Percentiles rank a stretch among this genome's conserved stretches.
These are phyloP conservation scores for Xylaria longipes DNA, from an alignment of 495 filamentous ascomycete genomes.

Conservation along the genomic window DNA sequence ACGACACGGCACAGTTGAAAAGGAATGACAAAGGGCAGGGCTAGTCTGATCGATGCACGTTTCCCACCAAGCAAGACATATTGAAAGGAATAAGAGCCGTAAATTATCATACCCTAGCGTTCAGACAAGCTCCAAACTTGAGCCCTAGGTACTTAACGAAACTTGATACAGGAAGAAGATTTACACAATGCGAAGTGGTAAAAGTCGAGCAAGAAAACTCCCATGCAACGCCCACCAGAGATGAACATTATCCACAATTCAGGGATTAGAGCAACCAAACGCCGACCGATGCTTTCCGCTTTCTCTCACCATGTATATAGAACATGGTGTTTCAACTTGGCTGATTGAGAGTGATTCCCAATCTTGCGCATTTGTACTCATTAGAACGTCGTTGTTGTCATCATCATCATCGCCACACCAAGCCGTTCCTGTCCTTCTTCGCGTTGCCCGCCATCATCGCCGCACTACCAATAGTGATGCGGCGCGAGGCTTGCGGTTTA, in stretches of 20 bases:
- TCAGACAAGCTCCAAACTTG: background rate
- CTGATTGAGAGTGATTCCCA: background rate
- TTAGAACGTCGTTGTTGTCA: background rate
- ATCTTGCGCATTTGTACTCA: background rate
- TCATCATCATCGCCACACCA: constrained; percentile 3
- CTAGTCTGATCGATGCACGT: background rate
- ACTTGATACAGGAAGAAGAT: constrained; percentile 15
- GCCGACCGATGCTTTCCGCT: constrained; percentile 18
- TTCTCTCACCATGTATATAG: background rate
- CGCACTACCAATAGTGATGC: constrained; percentile 43
- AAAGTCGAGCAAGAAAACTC: background rate
- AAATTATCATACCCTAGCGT: constrained; percentile 16
- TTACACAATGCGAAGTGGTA: background rate
- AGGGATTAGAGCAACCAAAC: constrained; percentile 1
- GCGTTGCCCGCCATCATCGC: constrained; percentile 26
- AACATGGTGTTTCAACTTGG: constrained; percentile 7
- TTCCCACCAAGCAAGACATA: background rate
- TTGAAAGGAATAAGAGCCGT: constrained; percentile 1
- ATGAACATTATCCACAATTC: background rate
- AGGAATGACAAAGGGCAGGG: background rate
- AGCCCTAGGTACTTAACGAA: constrained; percentile 2
- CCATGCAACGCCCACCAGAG: background rate
- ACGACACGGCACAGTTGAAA: background rate
- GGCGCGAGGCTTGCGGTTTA: constrained; percentile 27
- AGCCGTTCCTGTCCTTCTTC: constrained; percentile 30